Conservation (phyloP, 371 early-diverging fungal genomes). For the Mucor lusitanicus region DNA sequence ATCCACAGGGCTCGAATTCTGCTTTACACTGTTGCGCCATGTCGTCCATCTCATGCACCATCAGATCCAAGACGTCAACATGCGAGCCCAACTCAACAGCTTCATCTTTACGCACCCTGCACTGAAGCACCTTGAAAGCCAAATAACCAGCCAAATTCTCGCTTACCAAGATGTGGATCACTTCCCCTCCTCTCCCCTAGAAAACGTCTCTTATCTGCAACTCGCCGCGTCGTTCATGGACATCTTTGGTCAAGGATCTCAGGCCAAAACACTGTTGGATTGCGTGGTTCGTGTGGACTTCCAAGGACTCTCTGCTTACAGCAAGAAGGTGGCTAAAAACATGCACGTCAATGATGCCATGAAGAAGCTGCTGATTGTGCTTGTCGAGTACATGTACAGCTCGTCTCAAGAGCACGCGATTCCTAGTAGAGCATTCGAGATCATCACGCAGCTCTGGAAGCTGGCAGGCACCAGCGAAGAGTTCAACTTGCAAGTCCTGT, state of each 20-base stretch:
- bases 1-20: constrained; percentile 5
- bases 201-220: background rate
- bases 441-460: constrained; percentile 30
- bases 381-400: constrained; percentile 26
- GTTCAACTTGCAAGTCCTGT: constrained; percentile 23
- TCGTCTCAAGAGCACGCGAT: constrained; percentile 8
- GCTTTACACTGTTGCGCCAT: constrained; percentile 34
- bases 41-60: constrained; percentile 13
- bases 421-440: constrained; percentile 25
- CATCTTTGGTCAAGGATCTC: constrained; percentile 28
- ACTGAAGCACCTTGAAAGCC: constrained; percentile 21
- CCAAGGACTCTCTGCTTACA: constrained; percentile 9
- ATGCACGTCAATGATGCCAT: constrained; percentile 8
- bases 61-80: constrained; percentile 22
- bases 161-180: background rate
- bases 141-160: constrained; percentile 4
- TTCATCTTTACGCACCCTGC: constrained; percentile 27
- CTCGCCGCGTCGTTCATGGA: constrained; percentile 22
- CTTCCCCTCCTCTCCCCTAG: constrained; percentile 2
- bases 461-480: constrained; percentile 5
- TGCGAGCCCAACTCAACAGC: constrained; percentile 3
- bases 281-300: constrained; percentile 27
- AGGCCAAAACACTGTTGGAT: constrained; percentile 20
- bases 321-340: constrained; percentile 7
- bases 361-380: constrained; percentile 26